phyloP scores from a whole-genome alignment of 2,329 filamentous ascomycete genomes.

The Esteya vermicola region DNA sequence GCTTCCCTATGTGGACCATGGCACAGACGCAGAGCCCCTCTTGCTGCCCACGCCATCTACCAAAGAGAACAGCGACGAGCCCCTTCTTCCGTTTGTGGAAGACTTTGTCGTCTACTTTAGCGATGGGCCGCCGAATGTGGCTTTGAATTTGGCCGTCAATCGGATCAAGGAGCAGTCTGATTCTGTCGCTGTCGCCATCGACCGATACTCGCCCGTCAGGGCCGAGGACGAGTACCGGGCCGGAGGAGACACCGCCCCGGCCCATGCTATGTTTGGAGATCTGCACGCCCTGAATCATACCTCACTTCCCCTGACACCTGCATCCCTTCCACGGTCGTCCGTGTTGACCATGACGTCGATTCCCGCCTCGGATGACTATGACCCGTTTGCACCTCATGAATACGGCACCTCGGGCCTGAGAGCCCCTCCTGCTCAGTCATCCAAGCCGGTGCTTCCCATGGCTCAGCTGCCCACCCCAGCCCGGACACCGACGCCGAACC shows the following conservation, averaged over 20 bases:
- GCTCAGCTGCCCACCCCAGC: conserved; percentile 10
- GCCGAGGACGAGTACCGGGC: too few species aligned
- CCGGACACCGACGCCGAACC: conserved; percentile 21
- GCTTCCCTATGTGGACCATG: too few species aligned
- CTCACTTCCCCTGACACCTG: neutral
- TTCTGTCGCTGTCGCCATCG: neutral
- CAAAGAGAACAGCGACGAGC: conserved; percentile 11
- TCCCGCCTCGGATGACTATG: conserved; percentile 23
- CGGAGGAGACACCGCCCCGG: too few species aligned
- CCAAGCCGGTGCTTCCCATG: too few species aligned
- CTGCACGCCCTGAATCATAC: too few species aligned
- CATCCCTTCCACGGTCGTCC: conserved; percentile 5
- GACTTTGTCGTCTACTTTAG: conserved; percentile 42
- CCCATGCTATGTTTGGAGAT: too few species aligned
- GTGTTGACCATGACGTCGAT: neutral
- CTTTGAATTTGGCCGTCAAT: conserved; percentile 30
- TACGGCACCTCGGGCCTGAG: neutral
- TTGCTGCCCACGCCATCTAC: too few species aligned
- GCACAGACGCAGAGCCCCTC: too few species aligned
- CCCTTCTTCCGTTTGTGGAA: conserved; percentile 38
- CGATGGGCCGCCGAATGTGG: conserved; percentile 25
- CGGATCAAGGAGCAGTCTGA: conserved; percentile 21
- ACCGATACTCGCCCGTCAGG: neutral
- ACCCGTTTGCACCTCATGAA: conserved; percentile 23
- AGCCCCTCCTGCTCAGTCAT: conserved; percentile 1